Evolutionary conservation across 371 early-diverging fungal species (phyloP).

Genomic region (Parasitella parasitica): DNA sequence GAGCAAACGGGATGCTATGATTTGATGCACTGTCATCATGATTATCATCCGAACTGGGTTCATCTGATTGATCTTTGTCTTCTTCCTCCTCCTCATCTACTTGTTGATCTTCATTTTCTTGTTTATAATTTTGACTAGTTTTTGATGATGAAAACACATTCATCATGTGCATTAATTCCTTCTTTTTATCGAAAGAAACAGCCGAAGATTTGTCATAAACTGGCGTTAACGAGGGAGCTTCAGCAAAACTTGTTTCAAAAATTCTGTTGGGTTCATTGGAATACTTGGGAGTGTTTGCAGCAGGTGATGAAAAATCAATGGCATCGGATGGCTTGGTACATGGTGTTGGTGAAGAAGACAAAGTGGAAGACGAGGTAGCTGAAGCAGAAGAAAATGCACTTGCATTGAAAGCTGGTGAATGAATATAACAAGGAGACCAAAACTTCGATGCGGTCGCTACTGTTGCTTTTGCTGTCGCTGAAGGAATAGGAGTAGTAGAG

Average conservation of each 20-base stretch:
- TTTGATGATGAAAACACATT: constrained; percentile 35
- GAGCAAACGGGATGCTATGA: neutral
- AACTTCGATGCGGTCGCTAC: neutral
- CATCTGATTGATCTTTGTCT: neutral
- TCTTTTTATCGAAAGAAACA: constrained; percentile 19
- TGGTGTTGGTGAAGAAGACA: neutral
- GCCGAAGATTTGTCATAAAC: constrained; percentile 3
- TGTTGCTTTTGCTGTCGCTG: neutral
- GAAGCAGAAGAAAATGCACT: neutral
- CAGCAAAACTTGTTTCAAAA: constrained; percentile 26
- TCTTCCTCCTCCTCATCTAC: neutral
- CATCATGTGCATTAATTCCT: constrained; percentile 38
- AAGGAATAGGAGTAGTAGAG: neutral
- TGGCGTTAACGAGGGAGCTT: neutral
- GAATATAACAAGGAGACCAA: constrained; percentile 21
- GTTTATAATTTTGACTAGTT: neutral
- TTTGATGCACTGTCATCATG: neutral
- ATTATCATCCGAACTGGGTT: neutral
- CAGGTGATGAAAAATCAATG: constrained; percentile 9
- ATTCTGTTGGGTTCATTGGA: constrained; percentile 1
- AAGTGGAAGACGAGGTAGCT: neutral
- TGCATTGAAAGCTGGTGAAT: neutral
- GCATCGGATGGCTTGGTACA: constrained; percentile 16
- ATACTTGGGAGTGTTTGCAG: neutral
- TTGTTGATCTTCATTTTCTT: neutral